These are phyloP conservation scores for Cenchrus fungigraminus DNA, from an alignment of 176 grass and related monocot genomes.

Conservation along the genomic window DNA sequence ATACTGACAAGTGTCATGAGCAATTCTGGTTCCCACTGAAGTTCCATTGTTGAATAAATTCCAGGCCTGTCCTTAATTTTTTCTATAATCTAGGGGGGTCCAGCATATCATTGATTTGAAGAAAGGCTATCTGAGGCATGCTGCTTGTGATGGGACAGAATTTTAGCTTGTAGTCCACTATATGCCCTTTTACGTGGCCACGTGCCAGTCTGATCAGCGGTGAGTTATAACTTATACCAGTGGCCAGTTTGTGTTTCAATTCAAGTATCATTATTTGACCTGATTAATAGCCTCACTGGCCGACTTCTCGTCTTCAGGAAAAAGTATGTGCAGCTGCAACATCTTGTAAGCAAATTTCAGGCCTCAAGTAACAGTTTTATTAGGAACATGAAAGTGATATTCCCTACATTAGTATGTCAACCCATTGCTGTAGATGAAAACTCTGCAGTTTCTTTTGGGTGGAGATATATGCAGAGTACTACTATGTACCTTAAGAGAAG, in stretches of 20 bases:
- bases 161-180: constrained; percentile 55
- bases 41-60: constrained; percentile 21
- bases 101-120: constrained; percentile 50
- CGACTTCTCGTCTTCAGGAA: not conserved
- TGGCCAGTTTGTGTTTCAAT: constrained; percentile 14
- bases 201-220: constrained; percentile 14
- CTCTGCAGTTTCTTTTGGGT: not conserved
- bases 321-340: not conserved
- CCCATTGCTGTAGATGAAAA: constrained; percentile 2
- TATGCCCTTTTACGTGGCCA: constrained; percentile 41
- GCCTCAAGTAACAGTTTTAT: not conserved
- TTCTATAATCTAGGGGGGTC: constrained; percentile 33
- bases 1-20: constrained; percentile 35
- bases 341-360: not conserved
- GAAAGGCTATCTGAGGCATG: constrained; percentile 51
- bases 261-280: not conserved
- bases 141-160: constrained; percentile 43
- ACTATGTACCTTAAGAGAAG: not conserved
- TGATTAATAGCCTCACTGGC: not conserved
- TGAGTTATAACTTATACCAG: not conserved
- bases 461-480: constrained; percentile 9
- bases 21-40: constrained; percentile 32
- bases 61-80: not conserved
- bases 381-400: not conserved
- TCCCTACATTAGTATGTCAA: not conserved